Base-by-base conservation (phyloP, 805 yeast genomes). In the Sugiyamaella smithiae region DNA sequence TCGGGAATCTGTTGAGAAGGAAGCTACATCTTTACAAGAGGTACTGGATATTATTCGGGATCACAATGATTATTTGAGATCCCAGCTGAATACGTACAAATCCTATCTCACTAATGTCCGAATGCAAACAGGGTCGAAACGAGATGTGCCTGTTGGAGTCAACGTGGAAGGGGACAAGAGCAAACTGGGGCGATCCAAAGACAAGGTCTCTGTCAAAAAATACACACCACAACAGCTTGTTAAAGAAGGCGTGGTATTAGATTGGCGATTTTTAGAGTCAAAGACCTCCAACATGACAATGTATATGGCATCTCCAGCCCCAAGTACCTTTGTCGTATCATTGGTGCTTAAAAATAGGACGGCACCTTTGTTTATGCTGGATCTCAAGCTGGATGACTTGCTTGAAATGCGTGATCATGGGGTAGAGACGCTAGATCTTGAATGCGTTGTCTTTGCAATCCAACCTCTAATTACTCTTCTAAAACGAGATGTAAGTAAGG, bases 31-130 rank as follows among this genome's bases (percentile, higher is more conserved):
- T 9, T 56, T 68, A 12, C 61, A 63, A 37, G 58, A 58, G 9
- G 72, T 67, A 5, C 60, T 57, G 46, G 37, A 54, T 8, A 57
- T 62, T 14, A 65, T 67, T 22, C 45, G 60, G 7, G 71, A 68
- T 33, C 71, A 65, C 48, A 67, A 68, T 41, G 66, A 62, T 45
- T 67, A 68, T 43, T 59, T 68, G 16, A 53, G 58, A 25, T 50
- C 63, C 2, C 71, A 68, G 53, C 50, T 68, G 19, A 67, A 67
- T 33, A 66, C 69, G 3, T 68, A 65, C 55, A 54, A 64, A 25
- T 64, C 69, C 20, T 68, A 68, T 49, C 54, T 68, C 47, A 45
- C 54, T 45, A 67, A 68, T 37, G 69, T 66, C 17, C 58, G 71
- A 14, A 51, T 54, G 41, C 68, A 64, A 31, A 58, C 67, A 0